Evolutionary conservation across 129 eudicot genomes (phyloP), one percentile per base, ranked within the genome.

Genomic region (Escallonia herrerae): DNA sequence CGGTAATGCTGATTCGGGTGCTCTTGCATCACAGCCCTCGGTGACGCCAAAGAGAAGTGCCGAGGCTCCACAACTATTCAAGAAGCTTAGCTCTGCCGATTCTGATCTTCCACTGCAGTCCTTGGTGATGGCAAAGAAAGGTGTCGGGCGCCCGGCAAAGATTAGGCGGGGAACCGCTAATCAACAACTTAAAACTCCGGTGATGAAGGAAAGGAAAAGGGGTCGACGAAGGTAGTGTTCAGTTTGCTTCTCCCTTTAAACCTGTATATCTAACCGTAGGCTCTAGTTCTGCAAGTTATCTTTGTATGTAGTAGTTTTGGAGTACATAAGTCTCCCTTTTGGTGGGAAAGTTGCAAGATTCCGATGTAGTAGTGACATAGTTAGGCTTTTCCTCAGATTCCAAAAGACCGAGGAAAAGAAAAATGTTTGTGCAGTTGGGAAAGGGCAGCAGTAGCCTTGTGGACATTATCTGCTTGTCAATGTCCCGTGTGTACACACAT

Each of bases 111-210:
- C 7, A 39, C 15, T 44, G 46, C 72, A 58, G 66, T 42, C 72
- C 22, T 12, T 7, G 22, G 14, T 45, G 13, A 45, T 67, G 71
- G 61, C 53, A 3, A 67, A 55, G 54, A 67, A 72, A 62, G 83
- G 82, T 46, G 39, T 63, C 8, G 82, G 75, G 11, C 69, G 76
- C 55, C 77, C 77, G 0, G 80, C 63, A 61, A 88, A 79, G 62
- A 60, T 68, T 2, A 79, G 67, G 39, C 74, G 61, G 37, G 74
- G 77, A 63, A 66, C 56, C 57, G 72, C 75, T 43, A 72, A 63
- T 70, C 56, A 66, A 48, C 80, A 47, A 57, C 68, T 76, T 66
- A 82, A 78, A 71, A 33, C 67, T 42, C 59, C 71, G 10, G 40
- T 56, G 8, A 41, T 37, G 13, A 69, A 73, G 65, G 79, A 74